phyloP scores from a whole-genome alignment of 441 rosid species.

The Eutrema salsugineum region DNA sequence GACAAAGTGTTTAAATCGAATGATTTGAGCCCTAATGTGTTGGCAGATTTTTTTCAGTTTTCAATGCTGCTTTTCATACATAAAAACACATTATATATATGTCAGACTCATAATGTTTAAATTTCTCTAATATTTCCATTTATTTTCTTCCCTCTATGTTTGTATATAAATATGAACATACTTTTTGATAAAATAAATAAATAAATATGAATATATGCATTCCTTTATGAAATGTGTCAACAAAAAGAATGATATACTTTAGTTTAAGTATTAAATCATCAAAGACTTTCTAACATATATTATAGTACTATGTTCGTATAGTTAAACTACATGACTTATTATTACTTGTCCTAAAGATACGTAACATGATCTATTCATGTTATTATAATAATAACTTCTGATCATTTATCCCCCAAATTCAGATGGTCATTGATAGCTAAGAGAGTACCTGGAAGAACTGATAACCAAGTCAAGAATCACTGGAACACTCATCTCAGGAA shows the following conservation, averaged over 20 bases:
- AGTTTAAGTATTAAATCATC: too few species aligned
- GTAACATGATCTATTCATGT: not conserved
- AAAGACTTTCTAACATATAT: too few species aligned
- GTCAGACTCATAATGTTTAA: not conserved
- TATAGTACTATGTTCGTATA: too few species aligned
- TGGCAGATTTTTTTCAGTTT: not conserved
- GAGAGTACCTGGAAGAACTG: conserved; percentile 28
- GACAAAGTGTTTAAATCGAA: too few species aligned
- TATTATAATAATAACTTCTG: not conserved
- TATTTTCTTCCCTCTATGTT: not conserved
- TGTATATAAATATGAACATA: not conserved
- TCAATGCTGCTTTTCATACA: not conserved
- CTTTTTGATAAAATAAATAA: too few species aligned
- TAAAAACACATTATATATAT: not conserved
- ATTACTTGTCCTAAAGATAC: not conserved
- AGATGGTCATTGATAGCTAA: conserved; percentile 29
- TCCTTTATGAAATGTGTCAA: not conserved
- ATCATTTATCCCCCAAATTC: not conserved
- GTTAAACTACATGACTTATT: too few species aligned
- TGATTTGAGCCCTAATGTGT: too few species aligned
- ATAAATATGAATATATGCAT: not conserved
- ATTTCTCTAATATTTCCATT: not conserved
- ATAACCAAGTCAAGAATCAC: conserved; percentile 26
- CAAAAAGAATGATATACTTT: not conserved
- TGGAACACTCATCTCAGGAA: conserved; percentile 27